A percentile compares a stretch with the other conserved stretches of the same genome.
Evolutionary conservation across 2,329 filamentous ascomycete species (phyloP).

Genomic region (Lasiodiplodia hormozganensis): DNA sequence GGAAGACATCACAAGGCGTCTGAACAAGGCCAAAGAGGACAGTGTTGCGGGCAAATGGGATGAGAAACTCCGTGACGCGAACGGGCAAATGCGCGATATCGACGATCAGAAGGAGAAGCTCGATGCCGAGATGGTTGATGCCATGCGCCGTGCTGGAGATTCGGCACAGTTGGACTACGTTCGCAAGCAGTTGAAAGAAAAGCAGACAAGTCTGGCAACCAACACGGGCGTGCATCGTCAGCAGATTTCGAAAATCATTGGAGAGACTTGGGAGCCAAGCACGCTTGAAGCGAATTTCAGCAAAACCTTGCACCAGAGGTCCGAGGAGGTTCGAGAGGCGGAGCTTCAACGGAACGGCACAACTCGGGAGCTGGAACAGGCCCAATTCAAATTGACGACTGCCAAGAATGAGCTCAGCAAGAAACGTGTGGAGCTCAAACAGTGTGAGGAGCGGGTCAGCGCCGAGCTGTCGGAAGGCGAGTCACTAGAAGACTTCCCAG

Average conservation of each 20-base stretch:
- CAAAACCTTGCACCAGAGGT: slow-evolving; percentile 64
- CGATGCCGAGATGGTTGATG: slow-evolving; percentile 81
- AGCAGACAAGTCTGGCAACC: slow-evolving; percentile 76
- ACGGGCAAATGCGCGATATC: slow-evolving; percentile 69
- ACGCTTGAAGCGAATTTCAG: slow-evolving; percentile 77
- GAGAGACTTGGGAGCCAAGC: slow-evolving; percentile 70
- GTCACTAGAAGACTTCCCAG: slow-evolving; percentile 53
- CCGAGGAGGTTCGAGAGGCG: slow-evolving; percentile 65
- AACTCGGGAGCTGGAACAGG: slow-evolving; percentile 75
- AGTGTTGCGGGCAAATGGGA: slow-evolving; percentile 73
- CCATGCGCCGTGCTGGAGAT: slow-evolving; percentile 80
- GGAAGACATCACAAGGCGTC: slow-evolving; percentile 69
- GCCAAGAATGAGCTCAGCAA: slow-evolving; percentile 69
- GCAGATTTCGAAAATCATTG: slow-evolving; percentile 71
- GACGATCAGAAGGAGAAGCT: slow-evolving; percentile 77
- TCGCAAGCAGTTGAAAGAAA: slow-evolving; percentile 78
- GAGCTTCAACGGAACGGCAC: slow-evolving; percentile 74
- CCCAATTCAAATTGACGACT: slow-evolving; percentile 75
- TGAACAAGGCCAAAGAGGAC: slow-evolving; percentile 68
- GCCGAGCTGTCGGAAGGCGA: slow-evolving; percentile 39
- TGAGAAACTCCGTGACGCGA: slow-evolving; percentile 69
- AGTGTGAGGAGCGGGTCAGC: slow-evolving; percentile 68
- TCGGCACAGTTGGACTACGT: slow-evolving; percentile 83
- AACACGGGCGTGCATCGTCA: slow-evolving; percentile 76
- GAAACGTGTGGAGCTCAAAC: slow-evolving; percentile 67